Base-by-base conservation (phyloP, 768 basidiomycete genomes). In the Trametes sanguinea region DNA sequence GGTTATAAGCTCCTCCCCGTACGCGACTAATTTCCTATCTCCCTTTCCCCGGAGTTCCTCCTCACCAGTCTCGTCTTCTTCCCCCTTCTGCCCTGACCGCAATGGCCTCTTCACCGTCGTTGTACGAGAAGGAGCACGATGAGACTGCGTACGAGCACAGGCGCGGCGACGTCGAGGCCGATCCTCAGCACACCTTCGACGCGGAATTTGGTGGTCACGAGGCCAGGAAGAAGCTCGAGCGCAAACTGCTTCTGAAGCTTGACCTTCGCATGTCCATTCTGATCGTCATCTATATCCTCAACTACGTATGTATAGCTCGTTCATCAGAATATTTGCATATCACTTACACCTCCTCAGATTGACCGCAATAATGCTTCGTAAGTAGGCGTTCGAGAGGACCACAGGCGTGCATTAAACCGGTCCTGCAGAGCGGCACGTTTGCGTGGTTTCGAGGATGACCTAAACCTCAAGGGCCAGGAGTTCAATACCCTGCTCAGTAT, bases 351-450 rank as follows among this genome's bases (percentile, higher is more conserved):
- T 53, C 29, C 63, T 8, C 46, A 88, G 82, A 82, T 90, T 57
- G 89, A 90, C 71, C 80, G 89, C 37, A 90, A 89, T 67, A 89
- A 89, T 68, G 87, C 80, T 37, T 77, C 82, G 87, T 88, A 71
- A 63, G 80, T 72, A 27, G 10, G 54, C 30, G 45, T 54, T n/a
- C 7, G 35, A 10, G 32, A 32, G 9, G 30, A 29, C 16, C 29
- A n/a, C 10, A 14, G 16, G 27, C 30, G 3, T 11, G 6, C 8
- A 2, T 16, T 59, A n/a, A 59, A n/a, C 6, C 4, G 11, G 16
- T 44, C 8, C 22, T 30, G 6, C 65, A 90, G 90, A 46, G 89
- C 88, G 10, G 90, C 89, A 35, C 80, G 90, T 55, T 76, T 91
- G 44, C 80, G 83, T 37, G 90, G 90, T 0, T 87, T 92, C 55